Evolutionary conservation across 2,329 filamentous ascomycete genomes (phyloP).

Genomic region (Arthrinium puccinioides): DNA sequence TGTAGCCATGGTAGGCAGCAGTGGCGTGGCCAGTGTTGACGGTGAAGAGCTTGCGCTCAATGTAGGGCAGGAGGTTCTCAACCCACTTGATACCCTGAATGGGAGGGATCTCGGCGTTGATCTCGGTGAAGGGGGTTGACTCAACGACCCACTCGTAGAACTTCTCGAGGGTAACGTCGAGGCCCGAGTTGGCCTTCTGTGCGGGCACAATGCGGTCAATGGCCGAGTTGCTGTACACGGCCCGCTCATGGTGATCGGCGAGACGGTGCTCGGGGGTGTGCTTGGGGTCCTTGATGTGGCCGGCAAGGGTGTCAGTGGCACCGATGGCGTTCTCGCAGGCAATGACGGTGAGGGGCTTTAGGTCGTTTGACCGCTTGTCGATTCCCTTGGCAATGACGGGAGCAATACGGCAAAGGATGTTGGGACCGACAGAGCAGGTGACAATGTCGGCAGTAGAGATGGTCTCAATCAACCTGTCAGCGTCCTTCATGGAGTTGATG

Average conservation of each 20-base stretch:
- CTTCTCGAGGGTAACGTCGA: conserved; percentile 93
- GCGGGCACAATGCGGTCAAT: conserved; percentile 97
- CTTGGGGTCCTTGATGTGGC: conserved; percentile 67
- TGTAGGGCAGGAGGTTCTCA: conserved; percentile 84
- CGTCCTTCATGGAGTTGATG: conserved; percentile 87
- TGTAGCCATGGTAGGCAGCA: conserved; percentile 90
- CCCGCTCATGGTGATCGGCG: conserved; percentile 62
- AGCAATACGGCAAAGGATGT: conserved; percentile 93
- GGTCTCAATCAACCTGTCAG: conserved; percentile 73
- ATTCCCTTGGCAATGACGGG: conserved; percentile 94
- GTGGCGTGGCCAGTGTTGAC: conserved; percentile 98
- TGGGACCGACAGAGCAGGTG: conserved; percentile 94
- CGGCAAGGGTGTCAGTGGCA: conserved; percentile 80
- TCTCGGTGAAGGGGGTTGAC: conserved; percentile 72
- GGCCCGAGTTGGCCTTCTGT: conserved; percentile 69
- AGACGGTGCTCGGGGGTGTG: conserved; percentile 65
- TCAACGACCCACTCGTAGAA: conserved; percentile 99
- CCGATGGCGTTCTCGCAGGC: conserved; percentile 98
- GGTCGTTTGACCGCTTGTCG: conserved; percentile 58
- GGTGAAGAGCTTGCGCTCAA: conserved; percentile 98
- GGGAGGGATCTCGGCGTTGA: conserved; percentile 58
- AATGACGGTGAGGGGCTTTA: conserved; percentile 77
- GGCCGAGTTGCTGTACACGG: conserved; percentile 92
- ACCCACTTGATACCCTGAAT: conserved; percentile 93
- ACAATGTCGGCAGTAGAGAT: conserved; percentile 84